phyloP scores from a whole-genome alignment of 805 yeast species.

The Pichia thaimueangensis region DNA sequence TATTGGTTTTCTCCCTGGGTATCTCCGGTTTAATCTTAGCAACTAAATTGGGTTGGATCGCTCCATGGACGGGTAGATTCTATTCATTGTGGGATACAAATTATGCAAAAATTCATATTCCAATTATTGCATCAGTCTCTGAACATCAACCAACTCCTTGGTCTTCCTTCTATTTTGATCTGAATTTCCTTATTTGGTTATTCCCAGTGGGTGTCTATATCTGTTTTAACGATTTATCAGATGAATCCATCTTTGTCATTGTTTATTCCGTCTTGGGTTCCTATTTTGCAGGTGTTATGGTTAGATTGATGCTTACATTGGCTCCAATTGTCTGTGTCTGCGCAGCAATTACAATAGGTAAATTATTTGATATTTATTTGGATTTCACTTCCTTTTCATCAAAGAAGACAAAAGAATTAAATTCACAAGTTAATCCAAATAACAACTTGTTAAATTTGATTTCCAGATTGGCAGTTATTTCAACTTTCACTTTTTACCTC shows the following conservation, averaged over 20 bases:
- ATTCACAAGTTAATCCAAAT: slow-evolving; percentile 22
- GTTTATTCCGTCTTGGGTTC: slow-evolving; percentile 91
- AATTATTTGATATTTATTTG: slow-evolving; percentile 74
- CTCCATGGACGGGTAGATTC: slow-evolving; percentile 99
- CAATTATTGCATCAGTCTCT: slow-evolving; percentile 96
- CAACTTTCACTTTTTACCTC: slow-evolving; percentile 68
- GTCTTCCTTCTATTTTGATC: slow-evolving; percentile 96
- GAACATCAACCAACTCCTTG: slow-evolving; percentile 99
- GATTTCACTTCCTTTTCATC: slow-evolving; percentile 38
- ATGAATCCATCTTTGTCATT: slow-evolving; percentile 89
- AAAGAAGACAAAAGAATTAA: slow-evolving; percentile 16
- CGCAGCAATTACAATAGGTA: slow-evolving; percentile 83
- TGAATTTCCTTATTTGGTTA: slow-evolving; percentile 88
- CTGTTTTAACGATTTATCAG: slow-evolving; percentile 79
- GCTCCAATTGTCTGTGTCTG: slow-evolving; percentile 95
- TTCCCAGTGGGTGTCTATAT: slow-evolving; percentile 97
- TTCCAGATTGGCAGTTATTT: slow-evolving; percentile 57
- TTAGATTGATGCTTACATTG: slow-evolving; percentile 91
- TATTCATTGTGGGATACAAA: slow-evolving; percentile 97
- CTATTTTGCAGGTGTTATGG: slow-evolving; percentile 98
- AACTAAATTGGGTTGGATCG: slow-evolving; percentile 88
- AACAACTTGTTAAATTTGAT: slow-evolving; percentile 26
- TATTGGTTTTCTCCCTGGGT: slow-evolving; percentile 54
- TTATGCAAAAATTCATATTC: slow-evolving; percentile 96
- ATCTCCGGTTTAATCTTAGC: slow-evolving; percentile 65